Evolutionary conservation across 2,329 filamentous ascomycete genomes (phyloP), one percentile per base, ranked within the genome.

Genomic region (Penicillium sp.): DNA sequence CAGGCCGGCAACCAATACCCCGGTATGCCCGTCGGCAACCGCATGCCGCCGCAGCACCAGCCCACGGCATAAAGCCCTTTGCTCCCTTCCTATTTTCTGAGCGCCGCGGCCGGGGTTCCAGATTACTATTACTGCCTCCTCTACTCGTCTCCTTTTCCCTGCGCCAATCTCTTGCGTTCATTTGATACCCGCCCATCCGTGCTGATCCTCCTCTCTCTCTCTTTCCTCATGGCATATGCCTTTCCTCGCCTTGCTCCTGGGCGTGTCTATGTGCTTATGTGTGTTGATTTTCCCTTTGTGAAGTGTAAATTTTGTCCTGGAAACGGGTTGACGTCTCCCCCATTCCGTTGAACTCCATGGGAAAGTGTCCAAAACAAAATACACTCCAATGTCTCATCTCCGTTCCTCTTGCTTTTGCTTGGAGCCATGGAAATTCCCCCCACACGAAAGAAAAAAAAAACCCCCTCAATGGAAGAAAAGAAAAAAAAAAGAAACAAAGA

Each of bases 31-130:
- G 83, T 88, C 47, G 87, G 89, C 70, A 81, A 83, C 58, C 85
- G 89, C 64, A 90, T 94, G 83, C 87, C 89, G 51, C 88, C 91
- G 66, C 90, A 90, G 76, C 87, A 89, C 66, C 88, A 89, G 61
- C 89, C 92, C 73, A 88, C 90, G 75, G 86, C 88, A 75, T 91
- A 73, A 68, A 62, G 42, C 21, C 24, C 7, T 42, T 27, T 33
- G 52, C 34, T 50, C 30, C 49, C 49, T 52, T 53, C 41, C 42
- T 58, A 36, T 52, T 58, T 59, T 46, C 43, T 42, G 51, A 47
- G 50, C 39, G 46, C 41, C 51, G 54, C 40, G 46, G 56, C 52
- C 54, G 59, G 60, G 63, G 56, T 55, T 54, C 52, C 49, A 57
- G 58, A 56, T 41, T 61, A 52, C 52, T 62, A 56, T 41, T 61